Conservation (phyloP, 1,284 basidiomycete genomes). For the Trichosporon faecale region DNA sequence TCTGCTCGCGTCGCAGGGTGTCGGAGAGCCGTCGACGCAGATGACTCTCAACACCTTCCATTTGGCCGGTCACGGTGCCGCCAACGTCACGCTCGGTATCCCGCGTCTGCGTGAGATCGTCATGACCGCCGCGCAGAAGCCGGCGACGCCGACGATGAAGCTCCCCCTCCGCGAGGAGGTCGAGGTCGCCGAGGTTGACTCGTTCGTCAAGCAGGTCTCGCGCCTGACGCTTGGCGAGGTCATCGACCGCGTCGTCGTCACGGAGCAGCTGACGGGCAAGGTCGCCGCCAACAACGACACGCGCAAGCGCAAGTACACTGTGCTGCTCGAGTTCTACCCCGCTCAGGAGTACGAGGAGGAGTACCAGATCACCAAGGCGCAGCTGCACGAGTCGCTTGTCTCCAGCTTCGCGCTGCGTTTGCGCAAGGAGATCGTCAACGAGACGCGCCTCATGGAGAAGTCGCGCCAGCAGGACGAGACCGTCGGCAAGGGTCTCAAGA, state of each 20-base stretch:
- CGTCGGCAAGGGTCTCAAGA: constrained; percentile 72
- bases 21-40: constrained; percentile 98
- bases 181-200: constrained; percentile 61
- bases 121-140: constrained; percentile 96
- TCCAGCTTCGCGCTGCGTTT: constrained; percentile 76
- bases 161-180: constrained; percentile 65
- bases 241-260: constrained; percentile 78
- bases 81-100: constrained; percentile 98
- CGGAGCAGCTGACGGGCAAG: constrained; percentile 68
- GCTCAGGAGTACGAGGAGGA: constrained; percentile 78
- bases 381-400: constrained; percentile 72
- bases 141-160: constrained; percentile 98
- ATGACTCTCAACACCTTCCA: constrained; percentile 99
- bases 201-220: constrained; percentile 88
- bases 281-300: constrained; percentile 56
- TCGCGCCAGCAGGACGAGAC: constrained; percentile 79
- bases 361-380: constrained; percentile 71
- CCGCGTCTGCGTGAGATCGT: constrained; percentile 98
- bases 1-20: constrained; percentile 93
- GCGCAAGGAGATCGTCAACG: constrained; percentile 79
- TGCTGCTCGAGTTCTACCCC: constrained; percentile 84
- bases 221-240: constrained; percentile 85
- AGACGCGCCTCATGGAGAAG: constrained; percentile 81
- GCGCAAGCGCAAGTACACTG: constrained; percentile 76
- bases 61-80: constrained; percentile 97